phyloP scores from a whole-genome alignment of 2,329 filamentous ascomycete species.

The Xylaria sp. region DNA sequence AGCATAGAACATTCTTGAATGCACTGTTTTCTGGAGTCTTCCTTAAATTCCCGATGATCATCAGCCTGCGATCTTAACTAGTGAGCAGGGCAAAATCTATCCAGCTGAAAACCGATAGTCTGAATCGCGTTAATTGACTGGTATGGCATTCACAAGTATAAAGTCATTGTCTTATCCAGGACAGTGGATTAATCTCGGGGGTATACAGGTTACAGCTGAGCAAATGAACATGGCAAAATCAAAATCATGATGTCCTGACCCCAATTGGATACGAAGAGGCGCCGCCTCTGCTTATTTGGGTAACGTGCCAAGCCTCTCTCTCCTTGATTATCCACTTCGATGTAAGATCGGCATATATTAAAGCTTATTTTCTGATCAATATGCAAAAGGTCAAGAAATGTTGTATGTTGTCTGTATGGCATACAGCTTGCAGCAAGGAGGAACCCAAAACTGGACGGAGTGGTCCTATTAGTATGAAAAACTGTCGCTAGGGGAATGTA shows the following conservation, averaged over 20 bases:
- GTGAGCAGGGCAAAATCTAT: not conserved
- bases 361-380: constrained; percentile 14
- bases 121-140: constrained; percentile 2
- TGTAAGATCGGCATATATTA: not conserved
- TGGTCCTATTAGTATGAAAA: constrained; percentile 1
- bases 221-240: not conserved
- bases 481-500: not conserved
- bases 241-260: not conserved
- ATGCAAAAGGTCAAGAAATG: not conserved
- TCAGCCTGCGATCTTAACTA: constrained; percentile 4
- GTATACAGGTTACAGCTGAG: constrained; percentile 3
- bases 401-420: not conserved
- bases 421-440: not conserved
- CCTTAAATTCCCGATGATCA: constrained; percentile 8
- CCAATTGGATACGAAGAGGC: constrained; percentile 4
- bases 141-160: not conserved
- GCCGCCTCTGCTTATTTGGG: constrained; percentile 9
- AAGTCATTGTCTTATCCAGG: not conserved
- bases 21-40: constrained; percentile 8
- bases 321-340: constrained; percentile 1
- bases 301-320: constrained; percentile 21
- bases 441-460: not conserved
- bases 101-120: constrained; percentile 30
- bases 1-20: constrained; percentile 1
- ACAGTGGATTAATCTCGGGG: not conserved